Base-by-base conservation (phyloP, 2,329 filamentous ascomycete species). In the Didymella keratinophila region DNA sequence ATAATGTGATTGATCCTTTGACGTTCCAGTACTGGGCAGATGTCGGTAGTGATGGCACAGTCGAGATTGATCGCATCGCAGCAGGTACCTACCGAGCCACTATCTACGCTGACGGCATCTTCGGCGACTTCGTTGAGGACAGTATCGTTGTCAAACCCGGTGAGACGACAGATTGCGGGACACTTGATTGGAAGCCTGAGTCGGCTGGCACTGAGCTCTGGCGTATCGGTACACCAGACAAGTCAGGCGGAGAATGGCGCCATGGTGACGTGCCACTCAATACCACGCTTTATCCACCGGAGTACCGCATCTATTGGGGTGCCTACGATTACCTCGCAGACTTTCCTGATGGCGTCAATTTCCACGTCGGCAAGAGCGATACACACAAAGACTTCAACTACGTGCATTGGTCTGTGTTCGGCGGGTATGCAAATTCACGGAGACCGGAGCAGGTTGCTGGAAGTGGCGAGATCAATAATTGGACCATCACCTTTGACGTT, bases 391-490 rank as follows among this genome's bases (percentile, higher is more conserved):
- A 87, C 64, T 78, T 87, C 59, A 89, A 89, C 72, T 88, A 88
- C 54, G 83, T 88, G 4, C 87, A 89, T 69, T 89, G 86, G 87
- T 84, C 82, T 56, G 85, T 86, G 9, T 88, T 87, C 64, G 86
- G 86, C 1, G 83, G 84, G 1, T 76, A 83, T 27, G 83, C 78
- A 1, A 83, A 86, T 70, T 80, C 78, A 83, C 0, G 72, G 78
- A 1, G 74, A 80, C 43, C 79, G 18, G 25, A 51, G 27, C 48
- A 51, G 18, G 37, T 43, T 48, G 76, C 52, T 42, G 52, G 72
- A 81, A 84, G 61, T 50, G 48, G 48, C 43, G 70, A 62, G 42
- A 60, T 63, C 49, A 67, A 70, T 23, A 71, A 71, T 28, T 71
- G 69, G 69, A 71, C 65, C 1, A 42, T 71, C 2, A 41, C 61